Base-by-base conservation (phyloP, 495 filamentous ascomycete genomes). In the Neurospora tetraspora region DNA sequence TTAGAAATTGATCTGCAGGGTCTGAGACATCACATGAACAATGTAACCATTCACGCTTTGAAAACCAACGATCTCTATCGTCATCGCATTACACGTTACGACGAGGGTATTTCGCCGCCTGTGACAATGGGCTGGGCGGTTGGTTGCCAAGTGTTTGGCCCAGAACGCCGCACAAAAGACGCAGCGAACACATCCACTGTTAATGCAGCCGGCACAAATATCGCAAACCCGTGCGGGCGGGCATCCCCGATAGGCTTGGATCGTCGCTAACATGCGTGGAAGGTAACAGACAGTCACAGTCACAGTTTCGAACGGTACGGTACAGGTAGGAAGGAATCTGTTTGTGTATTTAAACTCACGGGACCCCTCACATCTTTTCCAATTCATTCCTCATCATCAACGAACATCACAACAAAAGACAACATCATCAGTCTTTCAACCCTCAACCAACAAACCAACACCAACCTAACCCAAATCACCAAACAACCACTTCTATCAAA, bases 401-500 rank as follows among this genome's bases (percentile, higher is more conserved):
- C 68, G 71, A 73, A 74, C 72, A 59, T 31, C 65, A 59, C n/a
- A n/a, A n/a, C n/a, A 76, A 20, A 59, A 76, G 39, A 16, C 12
- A 69, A 38, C 43, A 16, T 65, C 37, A 43, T 20, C 70, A 70
- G 71, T 61, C 53, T 61, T 61, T 31, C n/a, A 20, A n/a, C 18
- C 7, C 11, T 3, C 69, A 74, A 73, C 71, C 76, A 74, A 73
- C 53, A 75, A 39, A 70, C 20, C n/a, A 73, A 76, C 37, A 53
- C 31, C 73, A 69, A 70, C 68, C 31, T 70, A 14, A 53, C 71
- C n/a, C 53, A 76, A 70, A 36, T 5, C 69, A 74, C 27, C 71
- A 74, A 78, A 65, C 76, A 76, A 71, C 70, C 37, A 74, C 47
- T 70, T 73, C 74, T 70, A 75, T 74, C 82, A 85, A 81, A 74